Conservation (phyloP, 2,329 filamentous ascomycete species). For the Exophiala calicioides region DNA sequence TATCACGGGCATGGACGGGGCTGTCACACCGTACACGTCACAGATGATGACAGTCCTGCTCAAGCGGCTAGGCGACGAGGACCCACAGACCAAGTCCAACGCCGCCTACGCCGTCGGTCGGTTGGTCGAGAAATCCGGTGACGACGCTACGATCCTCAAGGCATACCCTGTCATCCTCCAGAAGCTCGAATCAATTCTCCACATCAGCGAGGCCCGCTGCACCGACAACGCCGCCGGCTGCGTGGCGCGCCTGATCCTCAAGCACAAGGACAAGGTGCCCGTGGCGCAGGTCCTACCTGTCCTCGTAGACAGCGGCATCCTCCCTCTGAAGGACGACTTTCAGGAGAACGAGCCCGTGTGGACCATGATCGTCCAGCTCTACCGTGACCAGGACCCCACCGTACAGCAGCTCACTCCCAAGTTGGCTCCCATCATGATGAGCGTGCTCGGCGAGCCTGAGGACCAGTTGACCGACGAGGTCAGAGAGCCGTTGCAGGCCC, state of each 20-base stretch:
- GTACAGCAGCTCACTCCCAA: constrained; percentile 48
- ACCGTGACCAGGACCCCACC: constrained; percentile 50
- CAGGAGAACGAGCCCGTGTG: constrained; percentile 96
- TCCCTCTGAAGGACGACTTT: constrained; percentile 89
- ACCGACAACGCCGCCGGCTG: constrained; percentile 94
- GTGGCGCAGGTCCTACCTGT: constrained; percentile 78
- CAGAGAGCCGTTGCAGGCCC: constrained; percentile 47
- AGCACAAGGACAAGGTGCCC: constrained; percentile 79
- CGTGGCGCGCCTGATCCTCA: constrained; percentile 86
- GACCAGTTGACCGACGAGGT: constrained; percentile 53
- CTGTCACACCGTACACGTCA: constrained; percentile 78
- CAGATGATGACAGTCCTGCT: constrained; percentile 76
- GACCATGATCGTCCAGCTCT: constrained; percentile 84
- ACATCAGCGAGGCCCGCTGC: constrained; percentile 74
- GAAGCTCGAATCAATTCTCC: constrained; percentile 83
- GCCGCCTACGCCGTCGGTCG: constrained; percentile 89
- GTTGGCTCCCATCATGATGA: constrained; percentile 50
- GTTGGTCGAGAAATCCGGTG: constrained; percentile 76
- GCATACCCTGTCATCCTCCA: constrained; percentile 75
- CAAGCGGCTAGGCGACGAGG: constrained; percentile 85
- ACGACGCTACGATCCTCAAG: constrained; percentile 71
- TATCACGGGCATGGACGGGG: constrained; percentile 76
- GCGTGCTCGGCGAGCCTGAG: constrained; percentile 47
- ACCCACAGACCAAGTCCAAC: constrained; percentile 90
- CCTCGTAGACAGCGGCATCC: constrained; percentile 63